These are phyloP conservation scores for Russula olivacea DNA, from an alignment of 768 basidiomycete genomes.

Conservation along the genomic window DNA sequence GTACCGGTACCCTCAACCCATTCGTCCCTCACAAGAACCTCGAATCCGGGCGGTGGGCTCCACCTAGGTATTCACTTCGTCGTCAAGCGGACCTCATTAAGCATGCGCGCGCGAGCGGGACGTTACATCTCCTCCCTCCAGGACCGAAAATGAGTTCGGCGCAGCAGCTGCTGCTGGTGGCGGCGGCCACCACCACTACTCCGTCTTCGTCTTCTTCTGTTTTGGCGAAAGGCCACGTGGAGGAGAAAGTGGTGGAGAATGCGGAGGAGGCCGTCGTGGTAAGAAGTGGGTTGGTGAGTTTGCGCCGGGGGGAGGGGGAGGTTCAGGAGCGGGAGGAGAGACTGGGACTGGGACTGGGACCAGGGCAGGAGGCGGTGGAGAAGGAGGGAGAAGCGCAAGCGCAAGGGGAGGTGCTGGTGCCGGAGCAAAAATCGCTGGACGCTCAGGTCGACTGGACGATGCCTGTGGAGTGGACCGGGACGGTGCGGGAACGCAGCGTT, in stretches of 20 bases:
- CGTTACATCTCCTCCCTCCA: constrained; percentile 58
- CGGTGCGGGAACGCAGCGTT: constrained; percentile 30
- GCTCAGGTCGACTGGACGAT: constrained; percentile 30
- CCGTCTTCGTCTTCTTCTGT: constrained; percentile 11
- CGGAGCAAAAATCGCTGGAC: background rate
- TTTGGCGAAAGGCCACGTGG: background rate
- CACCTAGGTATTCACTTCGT: constrained; percentile 65
- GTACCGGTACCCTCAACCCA: constrained; percentile 44
- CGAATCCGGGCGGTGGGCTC: constrained; percentile 58
- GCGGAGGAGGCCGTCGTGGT: background rate
- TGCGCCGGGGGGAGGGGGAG: background rate
- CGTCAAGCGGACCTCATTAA: constrained; percentile 76
- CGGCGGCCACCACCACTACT: constrained; percentile 26
- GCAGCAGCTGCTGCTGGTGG: too few species aligned
- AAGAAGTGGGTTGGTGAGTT: background rate
- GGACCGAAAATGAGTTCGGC: constrained; percentile 49
- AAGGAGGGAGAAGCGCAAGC: background rate
- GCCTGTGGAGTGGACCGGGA: constrained; percentile 31
- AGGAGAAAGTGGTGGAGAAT: background rate
- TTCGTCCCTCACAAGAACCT: constrained; percentile 62
- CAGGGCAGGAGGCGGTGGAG: background rate
- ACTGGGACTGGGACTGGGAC: background rate
- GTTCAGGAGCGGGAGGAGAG: background rate
- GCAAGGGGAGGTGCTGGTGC: background rate
- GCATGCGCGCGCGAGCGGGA: constrained; percentile 50